Evolutionary conservation across 257 asterid genomes (phyloP), one percentile per base, ranked within the genome.

Genomic region (Datura wrightii): DNA sequence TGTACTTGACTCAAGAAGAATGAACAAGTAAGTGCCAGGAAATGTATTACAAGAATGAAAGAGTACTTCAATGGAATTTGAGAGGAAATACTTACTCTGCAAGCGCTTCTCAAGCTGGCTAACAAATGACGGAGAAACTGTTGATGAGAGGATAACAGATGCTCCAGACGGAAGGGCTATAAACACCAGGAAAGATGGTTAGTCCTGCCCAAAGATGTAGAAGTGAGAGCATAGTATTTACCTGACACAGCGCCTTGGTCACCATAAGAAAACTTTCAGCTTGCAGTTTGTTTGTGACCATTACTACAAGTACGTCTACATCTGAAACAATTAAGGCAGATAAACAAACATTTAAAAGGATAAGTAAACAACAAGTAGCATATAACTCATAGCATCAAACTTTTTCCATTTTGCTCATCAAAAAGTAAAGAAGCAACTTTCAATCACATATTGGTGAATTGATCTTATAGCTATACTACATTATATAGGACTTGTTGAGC

Each of bases 231-330:
- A 34, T 15, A 31, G 63, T 14, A 70, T 31, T 55, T 90, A 96
- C 99, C 99, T 90, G 97, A 87, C 82, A 96, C 94, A 83, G 97
- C 97, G 66, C 98, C 98, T 86, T 87, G 80, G 67, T 93, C 93
- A 74, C 97, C 99, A 89, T 85, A 94, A 96, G 94, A 88, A 91
- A 97, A 86, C 94, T 90, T 88, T 94, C 98, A 83, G 97, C 99
- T 92, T 96, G 99, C 87, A 88, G 87, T 92, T 94, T 98, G 70
- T 96, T 96, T 87, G 99, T 92, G 74, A 96, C 99, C 99, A 96
- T 96, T 84, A 96, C 82, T 72, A 96, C 88, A 89, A 96, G 88
- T 76, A 93, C 91, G 76, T 96, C 97, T 67, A 87, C 98, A 89
- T 91, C 99, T 96, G 91, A 84, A 89, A 81, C 83, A 79, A 79